phyloP scores from a whole-genome alignment of 192 early-diverging fungal genomes.

The Coemansia sp. region DNA sequence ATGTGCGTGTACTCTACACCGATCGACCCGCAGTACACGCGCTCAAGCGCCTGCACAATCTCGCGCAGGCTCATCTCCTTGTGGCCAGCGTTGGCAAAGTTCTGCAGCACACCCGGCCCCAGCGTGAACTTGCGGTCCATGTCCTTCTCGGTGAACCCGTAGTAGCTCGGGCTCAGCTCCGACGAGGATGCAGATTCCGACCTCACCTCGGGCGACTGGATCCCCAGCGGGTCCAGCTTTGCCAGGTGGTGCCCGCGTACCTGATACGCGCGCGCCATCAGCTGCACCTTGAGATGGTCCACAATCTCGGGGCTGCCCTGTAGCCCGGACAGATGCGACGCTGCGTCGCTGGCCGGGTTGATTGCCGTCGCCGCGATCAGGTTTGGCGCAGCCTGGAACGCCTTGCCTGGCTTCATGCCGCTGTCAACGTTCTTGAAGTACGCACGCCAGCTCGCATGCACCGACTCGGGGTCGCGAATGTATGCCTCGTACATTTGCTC shows the following conservation, averaged over 20 bases:
- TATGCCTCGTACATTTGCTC: constrained; percentile 96
- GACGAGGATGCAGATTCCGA: constrained; percentile 58
- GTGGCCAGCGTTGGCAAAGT: constrained; percentile 66
- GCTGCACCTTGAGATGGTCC: constrained; percentile 98
- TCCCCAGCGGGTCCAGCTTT: constrained; percentile 90
- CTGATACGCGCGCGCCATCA: constrained; percentile 93
- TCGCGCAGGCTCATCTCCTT: constrained; percentile 82
- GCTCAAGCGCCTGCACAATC: constrained; percentile 76
- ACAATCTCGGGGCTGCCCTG: constrained; percentile 71
- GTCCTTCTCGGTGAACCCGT: constrained; percentile 92
- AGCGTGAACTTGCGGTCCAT: constrained; percentile 87
- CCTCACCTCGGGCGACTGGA: constrained; percentile 59
- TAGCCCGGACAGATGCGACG: constrained; percentile 40
- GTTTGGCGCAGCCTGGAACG: constrained; percentile 78
- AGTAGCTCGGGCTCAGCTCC: constrained; percentile 82
- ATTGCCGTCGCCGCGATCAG: constrained; percentile 67
- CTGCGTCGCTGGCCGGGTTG: constrained; percentile 54
- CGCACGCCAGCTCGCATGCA: constrained; percentile 94
- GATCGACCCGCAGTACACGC: constrained; percentile 88
- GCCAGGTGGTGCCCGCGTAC: constrained; percentile 95
- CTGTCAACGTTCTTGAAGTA: constrained; percentile 85
- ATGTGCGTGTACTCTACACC: constrained; percentile 99
- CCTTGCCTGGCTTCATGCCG: constrained; percentile 60
- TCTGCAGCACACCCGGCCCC: constrained; percentile 92
- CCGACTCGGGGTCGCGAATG: constrained; percentile 80